Evolutionary conservation across 2,329 filamentous ascomycete species (phyloP), one percentile per base, ranked within the genome.

Genomic region (Aspergillus sp.): DNA sequence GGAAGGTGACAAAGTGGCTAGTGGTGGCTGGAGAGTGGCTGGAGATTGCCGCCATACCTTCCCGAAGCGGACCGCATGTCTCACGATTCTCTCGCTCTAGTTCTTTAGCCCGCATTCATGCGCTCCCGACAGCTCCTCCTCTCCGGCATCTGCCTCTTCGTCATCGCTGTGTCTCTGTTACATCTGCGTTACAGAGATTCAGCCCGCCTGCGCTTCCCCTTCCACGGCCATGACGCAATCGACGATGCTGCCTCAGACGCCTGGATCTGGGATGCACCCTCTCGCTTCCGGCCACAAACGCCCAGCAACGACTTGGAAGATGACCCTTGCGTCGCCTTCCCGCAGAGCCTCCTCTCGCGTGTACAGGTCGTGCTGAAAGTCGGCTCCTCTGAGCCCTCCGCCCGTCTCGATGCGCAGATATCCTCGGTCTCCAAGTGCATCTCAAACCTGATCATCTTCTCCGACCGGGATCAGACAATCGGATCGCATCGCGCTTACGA

Each of bases 391-490:
- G 68, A 71, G 32, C 35, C 47, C 19, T 45, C 51, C 6, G 53
- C 61, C 24, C 60, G 61, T 33, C 43, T 63, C 15, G 55, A 65
- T 16, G 61, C 68, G 2, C 70, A 74, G 33, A 53, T 76, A 28
- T 51, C 62, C 26, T 72, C 66, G 41, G 66, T 71, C 19, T 72
- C 72, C 28, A 67, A 68, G 12, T 74, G 66, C 49, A 67, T 73
- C 15, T 41, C 47, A 15, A 52, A 54, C 40, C 49, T 71, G 11
- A 58, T 71, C 32, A 55, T 74, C 43, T 66, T 70, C 43, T 72
- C 70, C 34, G 71, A 75, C 44, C 58, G 68, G 8, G 65, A 65
- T 28, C 62, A 69, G 32, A 49, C 53, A 5, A 51, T 71, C 12
- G 53, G 58, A 30, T 63, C 60, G 12, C 61, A 64, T 30, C 45